Conservation (phyloP, 2,329 filamentous ascomycete genomes). For the Didymella pomorum region DNA sequence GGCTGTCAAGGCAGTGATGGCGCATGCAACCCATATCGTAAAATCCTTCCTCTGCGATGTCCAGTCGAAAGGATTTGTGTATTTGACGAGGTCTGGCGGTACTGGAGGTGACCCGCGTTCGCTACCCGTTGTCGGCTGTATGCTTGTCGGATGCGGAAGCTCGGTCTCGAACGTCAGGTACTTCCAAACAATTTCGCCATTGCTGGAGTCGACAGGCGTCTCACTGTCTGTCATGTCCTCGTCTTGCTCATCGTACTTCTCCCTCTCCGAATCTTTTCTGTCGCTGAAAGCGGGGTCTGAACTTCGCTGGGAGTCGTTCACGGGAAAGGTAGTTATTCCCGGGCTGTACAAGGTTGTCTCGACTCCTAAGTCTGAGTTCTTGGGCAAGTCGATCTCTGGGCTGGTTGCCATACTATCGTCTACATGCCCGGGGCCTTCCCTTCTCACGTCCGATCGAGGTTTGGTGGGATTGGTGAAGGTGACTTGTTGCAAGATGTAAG, state of each 20-base stretch:
- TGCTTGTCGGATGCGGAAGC: conserved; percentile 57
- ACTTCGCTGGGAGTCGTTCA: conserved; percentile 17
- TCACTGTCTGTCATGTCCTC: conserved; percentile 15
- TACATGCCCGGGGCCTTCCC: not conserved
- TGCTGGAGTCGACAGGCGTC: conserved; percentile 1
- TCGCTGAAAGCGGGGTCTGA: conserved; percentile 23
- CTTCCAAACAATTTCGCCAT: conserved; percentile 59
- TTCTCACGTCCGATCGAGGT: not conserved
- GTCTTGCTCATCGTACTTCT: conserved; percentile 28
- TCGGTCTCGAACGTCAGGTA: conserved; percentile 70
- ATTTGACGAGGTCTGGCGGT: conserved; percentile 71
- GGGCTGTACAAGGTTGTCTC: conserved; percentile 22
- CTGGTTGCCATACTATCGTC: conserved; percentile 45
- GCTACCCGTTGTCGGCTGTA: conserved; percentile 31
- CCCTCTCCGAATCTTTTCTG: conserved; percentile 25
- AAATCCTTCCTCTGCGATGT: conserved; percentile 71
- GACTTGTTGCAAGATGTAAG: not conserved
- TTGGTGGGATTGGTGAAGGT: conserved; percentile 3
- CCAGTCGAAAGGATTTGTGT: conserved; percentile 77
- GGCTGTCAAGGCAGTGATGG: conserved; percentile 78
- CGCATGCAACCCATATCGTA: conserved; percentile 76
- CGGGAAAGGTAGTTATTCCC: conserved; percentile 43
- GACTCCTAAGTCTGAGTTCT: conserved; percentile 26
- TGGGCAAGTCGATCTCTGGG: conserved; percentile 48
- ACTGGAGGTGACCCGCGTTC: conserved; percentile 58